Base-by-base conservation (phyloP, 1,284 basidiomycete genomes). In the Ustilago hordei region DNA sequence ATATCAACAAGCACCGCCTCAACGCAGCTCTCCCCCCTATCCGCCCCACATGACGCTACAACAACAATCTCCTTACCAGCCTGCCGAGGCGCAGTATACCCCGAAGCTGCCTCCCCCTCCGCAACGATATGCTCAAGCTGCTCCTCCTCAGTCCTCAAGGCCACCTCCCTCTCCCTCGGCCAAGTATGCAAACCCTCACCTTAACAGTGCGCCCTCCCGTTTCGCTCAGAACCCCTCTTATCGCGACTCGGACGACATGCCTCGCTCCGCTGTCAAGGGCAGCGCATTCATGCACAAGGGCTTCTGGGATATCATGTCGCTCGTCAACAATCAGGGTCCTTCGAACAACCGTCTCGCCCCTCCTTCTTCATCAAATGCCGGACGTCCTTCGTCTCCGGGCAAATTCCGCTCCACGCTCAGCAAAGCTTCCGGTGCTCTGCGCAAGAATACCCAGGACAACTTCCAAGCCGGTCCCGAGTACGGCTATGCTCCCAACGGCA, bases 251-350 rank as follows among this genome's bases (percentile, higher is more conserved):
- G 55, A 70, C 52, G 71, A 73, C 11, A 54, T 55, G 41, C 64
- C 68, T 3, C 71, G 75, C 43, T 69, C 69, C 45, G 70, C 64
- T 19, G 55, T 73, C 41, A 68, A 75, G 48, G 80, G 81, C 19
- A 82, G 80, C 55, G 81, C 78, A 2, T 82, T 82, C 64, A 81
- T 82, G 80, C 82, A 83, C 75, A 83, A 83, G 58, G 82, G 82
- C 32, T 83, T 83, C 59, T 83, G 76, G 65, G 82, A 83, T 59
- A 81, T 83, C 60, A 65, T 83, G 58, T 80, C 79, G 47, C 73
- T 83, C 41, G 82, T 80, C 60, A 81, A 81, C 69, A 79, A 82
- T 41, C 73, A 70, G 28, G 63, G 48, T 3, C 60, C 69, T 11
- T 45, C 38, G 3, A 43, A 61, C 36, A 63, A 48, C 38, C 74